Percentiles rank a stretch among this genome's conserved stretches.
phyloP scores from a whole-genome alignment of 257 asterid species.

The Eucommia ulmoides region DNA sequence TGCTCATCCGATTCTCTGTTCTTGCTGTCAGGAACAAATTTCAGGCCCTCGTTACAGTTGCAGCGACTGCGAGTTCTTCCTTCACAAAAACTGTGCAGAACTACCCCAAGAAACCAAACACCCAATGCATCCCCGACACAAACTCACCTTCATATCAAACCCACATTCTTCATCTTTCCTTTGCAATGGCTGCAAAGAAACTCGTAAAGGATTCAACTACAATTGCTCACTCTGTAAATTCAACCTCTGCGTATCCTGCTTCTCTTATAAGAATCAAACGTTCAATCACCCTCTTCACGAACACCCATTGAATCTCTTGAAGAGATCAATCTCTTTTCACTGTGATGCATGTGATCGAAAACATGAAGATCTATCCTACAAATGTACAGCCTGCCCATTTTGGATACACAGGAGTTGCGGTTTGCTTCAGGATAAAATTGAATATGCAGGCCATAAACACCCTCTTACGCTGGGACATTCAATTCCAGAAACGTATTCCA shows the following conservation, averaged over 20 bases:
- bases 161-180: neutral
- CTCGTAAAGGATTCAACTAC: neutral
- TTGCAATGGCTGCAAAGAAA: neutral
- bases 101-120: neutral
- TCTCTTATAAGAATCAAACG: neutral
- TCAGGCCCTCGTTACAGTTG: neutral
- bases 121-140: too few relatives aligned
- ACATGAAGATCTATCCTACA: neutral
- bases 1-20: neutral
- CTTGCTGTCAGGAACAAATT: neutral
- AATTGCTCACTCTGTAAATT: conserved; percentile 4
- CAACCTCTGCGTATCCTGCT: conserved; percentile 2
- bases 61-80: neutral
- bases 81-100: neutral
- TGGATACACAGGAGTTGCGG: conserved; percentile 11
- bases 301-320: neutral
- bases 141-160: neutral
- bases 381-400: neutral
- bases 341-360: conserved; percentile 9
- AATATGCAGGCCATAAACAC: conserved; percentile 1
- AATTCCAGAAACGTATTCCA: neutral
- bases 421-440: neutral
- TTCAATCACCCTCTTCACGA: too few relatives aligned
- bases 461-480: conserved; percentile 3
- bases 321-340: neutral